Evolutionary conservation across 2,329 filamentous ascomycete species (phyloP), one percentile per base, ranked within the genome.

Genomic region (Monosporascus cannonballus): DNA sequence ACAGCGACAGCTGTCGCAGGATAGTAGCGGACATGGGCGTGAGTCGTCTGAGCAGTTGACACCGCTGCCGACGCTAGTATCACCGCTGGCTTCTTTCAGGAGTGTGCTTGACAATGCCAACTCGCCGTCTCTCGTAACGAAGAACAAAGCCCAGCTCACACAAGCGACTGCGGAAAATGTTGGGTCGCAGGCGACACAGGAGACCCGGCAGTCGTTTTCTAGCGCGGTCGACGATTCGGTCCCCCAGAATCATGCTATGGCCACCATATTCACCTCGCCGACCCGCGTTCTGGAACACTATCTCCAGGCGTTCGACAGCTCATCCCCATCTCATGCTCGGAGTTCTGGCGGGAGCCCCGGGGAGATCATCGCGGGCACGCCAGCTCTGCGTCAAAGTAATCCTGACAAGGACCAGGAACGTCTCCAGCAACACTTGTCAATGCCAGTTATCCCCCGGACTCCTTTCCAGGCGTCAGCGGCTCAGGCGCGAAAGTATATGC

Each of bases 191-290:
- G 54, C 58, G 25, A 63, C 66, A 3, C 67, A 69, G 38, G 56
- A 58, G 27, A 73, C 75, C 48, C 77, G 72, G 71, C 62, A 64
- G 45, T 65, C 71, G 15, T 76, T 74, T 2, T 73, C 76, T 0
- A 83, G 78, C 52, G 69, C 77, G 27, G 71, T 85, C 20, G 73
- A 71, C 9, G 81, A 85, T 59, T 85, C 81, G 0, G 76, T 81
- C 57, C 76, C 73, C 0, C 64, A 69, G 7, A 68, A 71, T 50
- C 56, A 67, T 61, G 48, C 66, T 14, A 55, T 59, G 0, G 55
- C 71, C 1, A 47, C 61, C 2, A 61, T 61, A 15, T 70, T 71
- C 24, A 71, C 68, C 18, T 78, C 81, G 0, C 80, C 81, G 0
- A 77, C 75, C 1, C 71, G 76, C 39, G 66, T 80, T 1, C 59